phyloP scores from a whole-genome alignment of 257 asterid species.

The Phtheirospermum japonicum region DNA sequence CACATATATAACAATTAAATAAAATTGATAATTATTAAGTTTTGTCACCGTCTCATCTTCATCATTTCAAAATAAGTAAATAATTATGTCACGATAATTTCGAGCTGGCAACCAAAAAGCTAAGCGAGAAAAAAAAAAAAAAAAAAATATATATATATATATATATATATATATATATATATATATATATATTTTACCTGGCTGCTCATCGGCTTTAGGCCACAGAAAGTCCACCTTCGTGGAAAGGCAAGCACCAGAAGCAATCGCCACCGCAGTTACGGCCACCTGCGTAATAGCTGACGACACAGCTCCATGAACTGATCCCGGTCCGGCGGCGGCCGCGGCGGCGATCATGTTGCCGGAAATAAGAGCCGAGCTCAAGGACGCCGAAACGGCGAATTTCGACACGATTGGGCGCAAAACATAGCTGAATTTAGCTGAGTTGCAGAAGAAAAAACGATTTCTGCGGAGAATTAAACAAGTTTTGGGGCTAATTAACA shows the following conservation, averaged over 20 bases:
- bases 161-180: no score
- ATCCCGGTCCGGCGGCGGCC: constrained; percentile 68
- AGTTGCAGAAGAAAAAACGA: constrained; percentile 32
- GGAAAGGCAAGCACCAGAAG: constrained; percentile 97
- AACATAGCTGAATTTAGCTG: constrained; percentile 46
- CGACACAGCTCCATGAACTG: constrained; percentile 83
- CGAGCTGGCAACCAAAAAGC: no score
- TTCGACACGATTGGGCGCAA: constrained; percentile 41
- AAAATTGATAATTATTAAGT: not conserved
- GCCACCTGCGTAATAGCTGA: constrained; percentile 93
- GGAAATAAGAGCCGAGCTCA: constrained; percentile 58
- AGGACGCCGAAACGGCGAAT: constrained; percentile 52
- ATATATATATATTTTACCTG: no score
- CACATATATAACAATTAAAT: no score
- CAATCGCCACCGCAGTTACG: constrained; percentile 91
- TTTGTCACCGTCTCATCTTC: no score
- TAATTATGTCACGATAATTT: not conserved
- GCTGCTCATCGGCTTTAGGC: constrained; percentile 86
- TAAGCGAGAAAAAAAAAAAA: not conserved
- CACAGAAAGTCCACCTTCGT: constrained; percentile 92
- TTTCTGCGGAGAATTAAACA: constrained; percentile 40
- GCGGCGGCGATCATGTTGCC: constrained; percentile 76
- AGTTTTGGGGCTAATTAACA: constrained; percentile 42
- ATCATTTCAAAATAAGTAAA: not conserved
- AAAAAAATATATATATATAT: no score